phyloP scores from a whole-genome alignment of 1,284 basidiomycete genomes.

The Coriolopsis trogii region DNA sequence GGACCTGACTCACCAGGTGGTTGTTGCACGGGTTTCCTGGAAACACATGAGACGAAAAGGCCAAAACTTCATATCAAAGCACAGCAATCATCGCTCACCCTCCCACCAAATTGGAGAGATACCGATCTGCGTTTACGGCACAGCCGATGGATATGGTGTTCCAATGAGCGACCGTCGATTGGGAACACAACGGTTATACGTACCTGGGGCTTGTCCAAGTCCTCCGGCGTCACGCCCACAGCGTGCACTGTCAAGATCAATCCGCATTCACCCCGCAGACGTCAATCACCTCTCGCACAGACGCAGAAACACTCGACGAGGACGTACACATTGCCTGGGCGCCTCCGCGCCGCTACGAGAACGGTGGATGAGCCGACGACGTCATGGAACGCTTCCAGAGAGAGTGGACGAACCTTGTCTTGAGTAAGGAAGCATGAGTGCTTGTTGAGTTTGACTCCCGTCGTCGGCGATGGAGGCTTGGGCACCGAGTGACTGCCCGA shows the following conservation, averaged over 20 bases:
- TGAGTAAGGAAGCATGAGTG: constrained; percentile 70
- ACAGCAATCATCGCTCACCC: constrained; percentile 47
- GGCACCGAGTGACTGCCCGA: constrained; percentile 47
- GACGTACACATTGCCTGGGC: constrained; percentile 82
- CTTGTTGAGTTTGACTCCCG: constrained; percentile 65
- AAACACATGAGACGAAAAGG: background rate
- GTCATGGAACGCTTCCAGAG: background rate
- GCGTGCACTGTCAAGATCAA: constrained; percentile 63
- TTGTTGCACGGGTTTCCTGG: constrained; percentile 82
- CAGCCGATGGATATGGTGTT: no score
- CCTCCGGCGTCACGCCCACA: constrained; percentile 73
- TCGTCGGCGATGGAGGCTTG: constrained; percentile 40
- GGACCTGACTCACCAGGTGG: constrained; percentile 59
- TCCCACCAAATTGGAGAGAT: constrained; percentile 90
- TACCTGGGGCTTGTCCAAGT: constrained; percentile 84
- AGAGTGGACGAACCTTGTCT: constrained; percentile 53
- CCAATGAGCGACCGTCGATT: no score
- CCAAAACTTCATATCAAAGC: background rate
- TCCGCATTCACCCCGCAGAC: constrained; percentile 10
- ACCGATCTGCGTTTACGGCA: constrained; percentile 59
- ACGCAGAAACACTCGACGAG: background rate
- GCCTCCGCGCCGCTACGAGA: constrained; percentile 67
- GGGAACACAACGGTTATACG: constrained; percentile 7
- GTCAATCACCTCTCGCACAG: background rate
- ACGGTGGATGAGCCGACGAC: constrained; percentile 2